Conservation (phyloP, 2,329 filamentous ascomycete species). For the Scleromitrula shiraiana region DNA sequence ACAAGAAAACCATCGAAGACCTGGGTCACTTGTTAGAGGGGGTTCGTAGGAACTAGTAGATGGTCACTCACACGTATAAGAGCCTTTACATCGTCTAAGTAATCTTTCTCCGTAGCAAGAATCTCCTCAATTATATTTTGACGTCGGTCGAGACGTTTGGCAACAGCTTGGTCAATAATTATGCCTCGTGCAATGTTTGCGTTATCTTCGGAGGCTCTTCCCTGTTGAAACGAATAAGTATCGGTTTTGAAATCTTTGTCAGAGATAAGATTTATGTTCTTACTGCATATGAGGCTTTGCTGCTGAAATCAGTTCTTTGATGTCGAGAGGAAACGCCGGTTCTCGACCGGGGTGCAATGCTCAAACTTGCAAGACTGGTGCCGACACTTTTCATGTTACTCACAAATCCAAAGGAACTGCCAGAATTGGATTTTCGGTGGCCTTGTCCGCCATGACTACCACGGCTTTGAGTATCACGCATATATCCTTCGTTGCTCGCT, state of each 20-base stretch:
- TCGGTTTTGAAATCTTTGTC: not conserved
- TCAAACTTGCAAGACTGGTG: constrained; percentile 66
- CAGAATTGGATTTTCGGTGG: constrained; percentile 56
- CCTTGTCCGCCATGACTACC: constrained; percentile 28
- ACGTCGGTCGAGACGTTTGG: constrained; percentile 64
- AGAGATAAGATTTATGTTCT: not conserved
- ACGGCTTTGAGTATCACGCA: constrained; percentile 27
- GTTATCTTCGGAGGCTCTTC: constrained; percentile 57
- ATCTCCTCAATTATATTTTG: constrained; percentile 78
- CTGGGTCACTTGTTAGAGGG: constrained; percentile 49
- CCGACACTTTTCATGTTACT: constrained; percentile 76
- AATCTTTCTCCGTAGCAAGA: constrained; percentile 77
- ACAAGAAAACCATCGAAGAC: constrained; percentile 69
- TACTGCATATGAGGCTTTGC: constrained; percentile 50
- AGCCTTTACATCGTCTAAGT: constrained; percentile 80
- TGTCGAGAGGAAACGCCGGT: constrained; percentile 44
- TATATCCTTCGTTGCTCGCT: constrained; percentile 9
- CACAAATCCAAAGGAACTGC: constrained; percentile 71
- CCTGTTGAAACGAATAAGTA: not conserved
- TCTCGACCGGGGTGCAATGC: constrained; percentile 55
- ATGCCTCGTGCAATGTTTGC: constrained; percentile 47
- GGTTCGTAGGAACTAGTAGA: constrained; percentile 55
- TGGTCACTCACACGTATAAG: constrained; percentile 64
- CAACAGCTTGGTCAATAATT: constrained; percentile 58
- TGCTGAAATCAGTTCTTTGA: constrained; percentile 54